Percentiles rank a stretch among this genome's conserved stretches.
phyloP scores from a whole-genome alignment of 2,329 filamentous ascomycete species.

The Cladophialophora exuberans region DNA sequence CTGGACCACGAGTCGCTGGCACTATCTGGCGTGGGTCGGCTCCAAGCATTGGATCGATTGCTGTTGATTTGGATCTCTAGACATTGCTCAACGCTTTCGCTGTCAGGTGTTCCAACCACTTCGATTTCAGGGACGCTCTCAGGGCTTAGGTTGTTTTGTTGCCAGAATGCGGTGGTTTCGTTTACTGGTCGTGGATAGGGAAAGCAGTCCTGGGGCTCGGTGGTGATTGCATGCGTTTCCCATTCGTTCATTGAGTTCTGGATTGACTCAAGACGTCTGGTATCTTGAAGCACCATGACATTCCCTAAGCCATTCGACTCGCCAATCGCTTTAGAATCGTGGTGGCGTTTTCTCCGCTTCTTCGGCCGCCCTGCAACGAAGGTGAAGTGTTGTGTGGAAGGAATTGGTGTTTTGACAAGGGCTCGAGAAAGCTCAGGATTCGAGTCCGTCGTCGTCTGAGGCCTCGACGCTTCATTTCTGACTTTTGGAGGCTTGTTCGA shows the following conservation, averaged over 20 bases:
- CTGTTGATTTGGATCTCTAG: conserved; percentile 15
- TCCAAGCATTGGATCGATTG: neutral
- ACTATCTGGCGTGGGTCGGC: neutral
- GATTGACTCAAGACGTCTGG: too few relatives aligned
- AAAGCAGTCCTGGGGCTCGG: neutral
- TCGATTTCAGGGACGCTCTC: neutral
- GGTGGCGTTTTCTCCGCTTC: conserved; percentile 11
- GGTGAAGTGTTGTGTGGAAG: conserved; percentile 6
- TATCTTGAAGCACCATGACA: neutral
- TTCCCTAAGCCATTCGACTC: neutral
- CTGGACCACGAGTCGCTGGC: neutral
- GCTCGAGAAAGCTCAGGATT: too few relatives aligned
- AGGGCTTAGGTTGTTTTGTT: neutral
- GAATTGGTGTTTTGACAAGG: too few relatives aligned
- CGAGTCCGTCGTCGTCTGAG: too few relatives aligned
- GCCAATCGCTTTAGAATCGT: neutral
- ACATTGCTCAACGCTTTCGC: conserved; percentile 20
- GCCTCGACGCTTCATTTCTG: too few relatives aligned
- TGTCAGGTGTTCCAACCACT: neutral
- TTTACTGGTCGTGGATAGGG: neutral
- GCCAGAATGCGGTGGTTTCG: neutral
- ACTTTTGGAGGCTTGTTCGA: conserved; percentile 16
- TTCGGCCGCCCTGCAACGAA: conserved; percentile 13
- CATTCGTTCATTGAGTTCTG: too few relatives aligned
- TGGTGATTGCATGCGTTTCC: too few relatives aligned